phyloP scores from a whole-genome alignment of 164 flowering plant species.

The Santalum album region DNA sequence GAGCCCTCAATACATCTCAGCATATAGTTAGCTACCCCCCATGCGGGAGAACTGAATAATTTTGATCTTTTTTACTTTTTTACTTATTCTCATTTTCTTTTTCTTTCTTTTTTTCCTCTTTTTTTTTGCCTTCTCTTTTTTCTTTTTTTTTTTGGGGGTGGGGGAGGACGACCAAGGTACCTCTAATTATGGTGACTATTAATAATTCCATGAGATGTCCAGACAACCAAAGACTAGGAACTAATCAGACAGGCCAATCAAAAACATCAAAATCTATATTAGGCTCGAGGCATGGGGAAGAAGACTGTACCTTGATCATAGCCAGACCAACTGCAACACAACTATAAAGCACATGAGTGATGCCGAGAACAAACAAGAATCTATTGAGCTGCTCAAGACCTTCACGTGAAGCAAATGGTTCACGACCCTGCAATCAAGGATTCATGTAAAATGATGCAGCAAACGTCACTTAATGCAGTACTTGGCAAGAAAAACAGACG shows the following conservation, averaged over 20 bases:
- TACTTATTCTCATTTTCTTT: too few species aligned
- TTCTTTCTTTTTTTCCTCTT: too few species aligned
- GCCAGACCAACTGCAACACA: slow-evolving; percentile 63
- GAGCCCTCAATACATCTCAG: neutral
- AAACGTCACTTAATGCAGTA: neutral
- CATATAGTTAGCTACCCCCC: neutral
- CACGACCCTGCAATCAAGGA: slow-evolving; percentile 54
- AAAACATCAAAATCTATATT: neutral
- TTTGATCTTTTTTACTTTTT: too few species aligned
- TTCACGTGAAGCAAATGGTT: slow-evolving; percentile 84
- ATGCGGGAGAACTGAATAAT: neutral
- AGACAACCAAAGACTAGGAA: too few species aligned
- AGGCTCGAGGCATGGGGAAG: neutral
- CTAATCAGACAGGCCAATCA: too few species aligned
- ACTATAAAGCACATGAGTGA: slow-evolving; percentile 86
- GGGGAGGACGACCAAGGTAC: too few species aligned
- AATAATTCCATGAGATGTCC: too few species aligned
- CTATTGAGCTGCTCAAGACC: slow-evolving; percentile 93
- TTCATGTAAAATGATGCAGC: neutral
- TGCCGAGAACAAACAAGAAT: slow-evolving; percentile 82
- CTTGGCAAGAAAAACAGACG: neutral
- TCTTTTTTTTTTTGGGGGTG: too few species aligned
- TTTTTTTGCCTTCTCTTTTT: too few species aligned
- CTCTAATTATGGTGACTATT: too few species aligned
- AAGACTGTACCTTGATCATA: slow-evolving; percentile 63